These are phyloP conservation scores for Daldinia sp. DNA, from an alignment of 2,329 filamentous ascomycete species.

Conservation along the genomic window DNA sequence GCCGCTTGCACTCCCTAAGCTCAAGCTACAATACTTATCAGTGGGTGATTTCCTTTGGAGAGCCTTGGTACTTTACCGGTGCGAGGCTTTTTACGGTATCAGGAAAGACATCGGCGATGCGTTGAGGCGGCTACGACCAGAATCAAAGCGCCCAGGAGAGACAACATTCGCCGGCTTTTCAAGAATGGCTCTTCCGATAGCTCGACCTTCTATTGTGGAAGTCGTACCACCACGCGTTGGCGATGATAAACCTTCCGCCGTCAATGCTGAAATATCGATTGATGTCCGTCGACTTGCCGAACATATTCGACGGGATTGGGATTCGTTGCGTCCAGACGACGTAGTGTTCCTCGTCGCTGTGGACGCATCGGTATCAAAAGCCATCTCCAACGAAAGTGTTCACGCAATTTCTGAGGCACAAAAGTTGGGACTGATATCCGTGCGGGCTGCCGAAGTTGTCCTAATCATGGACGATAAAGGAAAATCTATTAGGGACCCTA, in stretches of 20 bases:
- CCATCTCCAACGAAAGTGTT: slow-evolving; percentile 62
- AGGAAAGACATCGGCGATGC: slow-evolving; percentile 88
- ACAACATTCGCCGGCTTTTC: slow-evolving; percentile 84
- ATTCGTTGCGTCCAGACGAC: slow-evolving; percentile 84
- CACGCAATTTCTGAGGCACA: slow-evolving; percentile 59
- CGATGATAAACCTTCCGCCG: slow-evolving; percentile 80
- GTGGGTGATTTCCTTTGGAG: slow-evolving; percentile 98
- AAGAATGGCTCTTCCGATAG: slow-evolving; percentile 88
- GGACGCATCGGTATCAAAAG: slow-evolving; percentile 64
- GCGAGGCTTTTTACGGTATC: slow-evolving; percentile 93
- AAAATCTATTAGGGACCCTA: slow-evolving; percentile 70
- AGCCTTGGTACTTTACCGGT: slow-evolving; percentile 86
- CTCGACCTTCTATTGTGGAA: slow-evolving; percentile 86
- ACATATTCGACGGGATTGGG: slow-evolving; percentile 85
- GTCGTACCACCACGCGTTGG: slow-evolving; percentile 85
- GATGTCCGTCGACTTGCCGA: slow-evolving; percentile 84
- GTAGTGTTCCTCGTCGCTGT: slow-evolving; percentile 87
- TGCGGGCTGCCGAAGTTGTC: slow-evolving; percentile 85
- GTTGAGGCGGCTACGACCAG: slow-evolving; percentile 79
- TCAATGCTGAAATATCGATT: slow-evolving; percentile 84
- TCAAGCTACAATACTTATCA: slow-evolving; percentile 95
- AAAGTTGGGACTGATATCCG: slow-evolving; percentile 70
- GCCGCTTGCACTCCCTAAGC: slow-evolving; percentile 88
- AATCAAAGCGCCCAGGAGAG: slow-evolving; percentile 68
- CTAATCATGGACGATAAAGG: slow-evolving; percentile 89